Percentiles rank a stretch among this genome's conserved stretches.
phyloP scores from a whole-genome alignment of 768 basidiomycete genomes.

The Lepiota brunneoincarnata region DNA sequence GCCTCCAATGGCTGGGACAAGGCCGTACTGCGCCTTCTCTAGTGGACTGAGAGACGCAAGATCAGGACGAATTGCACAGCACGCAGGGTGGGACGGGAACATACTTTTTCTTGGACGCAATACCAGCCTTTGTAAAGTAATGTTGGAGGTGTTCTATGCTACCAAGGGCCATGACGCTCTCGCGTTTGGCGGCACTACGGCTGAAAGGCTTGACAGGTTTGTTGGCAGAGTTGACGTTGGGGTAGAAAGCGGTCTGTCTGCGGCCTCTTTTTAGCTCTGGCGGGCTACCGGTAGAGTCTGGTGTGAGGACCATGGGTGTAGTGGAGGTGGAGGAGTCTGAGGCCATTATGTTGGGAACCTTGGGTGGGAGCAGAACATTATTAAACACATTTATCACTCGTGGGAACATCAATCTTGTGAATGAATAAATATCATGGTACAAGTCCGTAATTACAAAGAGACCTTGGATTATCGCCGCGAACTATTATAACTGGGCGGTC shows the following conservation, averaged over 20 bases:
- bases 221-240: conserved; percentile 64
- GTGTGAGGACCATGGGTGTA: conserved; percentile 55
- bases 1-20: conserved; percentile 78
- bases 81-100: conserved; percentile 22
- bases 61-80: neutral
- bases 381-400: no score
- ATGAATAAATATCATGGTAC: no score
- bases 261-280: conserved; percentile 46
- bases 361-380: no score
- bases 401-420: no score
- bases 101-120: conserved; percentile 70
- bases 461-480: no score
- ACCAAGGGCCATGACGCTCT: conserved; percentile 92
- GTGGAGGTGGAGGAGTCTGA: conserved; percentile 46
- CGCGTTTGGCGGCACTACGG: conserved; percentile 86
- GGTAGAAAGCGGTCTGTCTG: conserved; percentile 77
- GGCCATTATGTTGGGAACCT: conserved; percentile 22
- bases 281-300: conserved; percentile 50
- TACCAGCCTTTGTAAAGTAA: conserved; percentile 89
- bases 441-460: no score
- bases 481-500: no score
- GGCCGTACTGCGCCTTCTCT: conserved; percentile 54
- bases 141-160: conserved; percentile 95
- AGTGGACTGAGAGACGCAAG: conserved; percentile 26
- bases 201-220: conserved; percentile 86